These are phyloP conservation scores for Podospora conica DNA, from an alignment of 495 filamentous ascomycete genomes.

Conservation along the genomic window DNA sequence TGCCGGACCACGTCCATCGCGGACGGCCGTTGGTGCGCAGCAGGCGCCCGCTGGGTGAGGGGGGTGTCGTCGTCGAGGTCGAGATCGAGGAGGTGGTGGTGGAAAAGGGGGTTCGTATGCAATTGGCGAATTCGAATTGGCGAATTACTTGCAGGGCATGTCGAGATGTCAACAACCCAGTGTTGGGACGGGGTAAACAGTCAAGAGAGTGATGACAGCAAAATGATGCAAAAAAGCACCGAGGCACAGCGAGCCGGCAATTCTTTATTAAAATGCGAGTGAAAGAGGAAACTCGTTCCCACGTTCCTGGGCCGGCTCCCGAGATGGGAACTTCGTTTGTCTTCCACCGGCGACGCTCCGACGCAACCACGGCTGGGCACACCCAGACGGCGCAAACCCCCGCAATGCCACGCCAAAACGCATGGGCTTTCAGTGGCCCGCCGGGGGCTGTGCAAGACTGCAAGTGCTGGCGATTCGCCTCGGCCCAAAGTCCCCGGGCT, in stretches of 20 bases:
- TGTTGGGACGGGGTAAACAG: too few species aligned
- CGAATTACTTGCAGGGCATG: neutral
- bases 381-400: neutral
- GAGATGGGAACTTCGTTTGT: neutral
- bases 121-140: neutral
- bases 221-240: neutral
- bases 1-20: slow-evolving; percentile 45
- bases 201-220: neutral
- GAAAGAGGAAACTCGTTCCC: neutral
- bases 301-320: neutral
- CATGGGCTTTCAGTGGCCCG: neutral
- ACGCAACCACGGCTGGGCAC: neutral
- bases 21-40: neutral
- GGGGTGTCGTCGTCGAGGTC: neutral
- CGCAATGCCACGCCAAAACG: neutral
- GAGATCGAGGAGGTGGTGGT: neutral
- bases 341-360: neutral
- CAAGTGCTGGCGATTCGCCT: neutral
- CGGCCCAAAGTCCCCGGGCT: neutral
- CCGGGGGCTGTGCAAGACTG: neutral
- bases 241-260: neutral
- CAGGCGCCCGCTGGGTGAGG: neutral
- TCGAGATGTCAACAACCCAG: neutral
- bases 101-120: neutral
- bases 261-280: neutral